Conservation (phyloP, 1,284 basidiomycete genomes). For the Puccinia novopanici region DNA sequence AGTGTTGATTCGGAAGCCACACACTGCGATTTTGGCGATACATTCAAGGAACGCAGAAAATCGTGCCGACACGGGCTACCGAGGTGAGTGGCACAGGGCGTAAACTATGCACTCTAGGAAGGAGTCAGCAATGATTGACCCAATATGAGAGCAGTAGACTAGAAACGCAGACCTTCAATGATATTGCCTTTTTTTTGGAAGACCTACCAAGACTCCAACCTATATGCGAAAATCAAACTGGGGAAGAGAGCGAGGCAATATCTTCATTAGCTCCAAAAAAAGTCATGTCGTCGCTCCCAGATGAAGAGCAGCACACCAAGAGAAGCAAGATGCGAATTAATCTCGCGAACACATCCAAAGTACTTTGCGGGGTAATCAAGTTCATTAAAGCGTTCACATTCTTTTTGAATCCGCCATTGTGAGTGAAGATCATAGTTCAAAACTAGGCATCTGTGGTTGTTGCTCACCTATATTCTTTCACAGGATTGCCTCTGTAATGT, state of each 20-base stretch:
- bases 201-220: constrained; percentile 18
- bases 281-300: background rate
- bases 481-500: constrained; percentile 60
- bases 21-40: background rate
- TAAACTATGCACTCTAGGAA: no score
- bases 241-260: background rate
- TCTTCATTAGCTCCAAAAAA: background rate
- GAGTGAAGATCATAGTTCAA: constrained; percentile 14
- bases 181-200: background rate
- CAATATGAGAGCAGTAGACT: background rate
- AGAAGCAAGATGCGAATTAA: background rate
- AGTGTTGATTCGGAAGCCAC: constrained; percentile 24
- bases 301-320: background rate
- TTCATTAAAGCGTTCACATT: constrained; percentile 50
- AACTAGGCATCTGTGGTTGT: constrained; percentile 56
- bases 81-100: background rate
- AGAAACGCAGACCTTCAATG: constrained; percentile 8
- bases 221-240: constrained; percentile 15
- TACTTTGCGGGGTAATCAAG: constrained; percentile 29
- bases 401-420: constrained; percentile 54
- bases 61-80: background rate
- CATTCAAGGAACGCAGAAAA: constrained; percentile 7
- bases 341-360: background rate
- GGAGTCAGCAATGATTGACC: background rate
- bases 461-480: constrained; percentile 54